Evolutionary conservation across 805 yeast genomes (phyloP), one percentile per base, ranked within the genome.

Genomic region (Candida khao-thaluensis): DNA sequence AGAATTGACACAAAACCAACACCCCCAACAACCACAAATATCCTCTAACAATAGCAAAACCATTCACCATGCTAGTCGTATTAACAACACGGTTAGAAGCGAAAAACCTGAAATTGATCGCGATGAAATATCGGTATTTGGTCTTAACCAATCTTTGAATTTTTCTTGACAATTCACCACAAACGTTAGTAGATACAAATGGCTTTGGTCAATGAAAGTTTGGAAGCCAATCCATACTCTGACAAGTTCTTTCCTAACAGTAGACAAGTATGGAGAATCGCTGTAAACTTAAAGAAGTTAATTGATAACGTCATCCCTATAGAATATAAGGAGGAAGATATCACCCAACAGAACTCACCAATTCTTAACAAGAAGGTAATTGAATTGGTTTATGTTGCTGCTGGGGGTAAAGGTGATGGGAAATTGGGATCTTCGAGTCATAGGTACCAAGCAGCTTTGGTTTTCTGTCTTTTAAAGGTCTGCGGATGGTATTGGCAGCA

Each of bases 371-470:
- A 68, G 3, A 67, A 70, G 12, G 85, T 85, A 2, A 56, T 84
- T n/a, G 56, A 69, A 10, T 68, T 86, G 42, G 83, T 80, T 2
- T 69, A 75, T 39, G 73, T 71, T 20, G 93, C 95, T 5, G 95
- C 95, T 14, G 95, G 95, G 7, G 95, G 95, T 15, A 68, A 69
- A 35, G 87, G 87, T 4, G 61, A 75, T 33, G 85, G 83, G 2
- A 60, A 66, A 35, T 53, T 59, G 17, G 80, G 79, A 1, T 63
- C 82, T 0, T 69, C 82, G 1, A 68, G 81, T 0, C 66, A 72
- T 49, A 78, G 79, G 52, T 86, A 86, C 55, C 74, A 82, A 38
- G 81, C 89, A 0, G 73, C 79, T 17, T 57, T 87, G 32, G 71
- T 86, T 1, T 88, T 84, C 59, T 80, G 85, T 35, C 64, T 88